These are phyloP conservation scores for Chrysoporthe austroafricana DNA, from an alignment of 2,329 filamentous ascomycete species.

Conservation along the genomic window DNA sequence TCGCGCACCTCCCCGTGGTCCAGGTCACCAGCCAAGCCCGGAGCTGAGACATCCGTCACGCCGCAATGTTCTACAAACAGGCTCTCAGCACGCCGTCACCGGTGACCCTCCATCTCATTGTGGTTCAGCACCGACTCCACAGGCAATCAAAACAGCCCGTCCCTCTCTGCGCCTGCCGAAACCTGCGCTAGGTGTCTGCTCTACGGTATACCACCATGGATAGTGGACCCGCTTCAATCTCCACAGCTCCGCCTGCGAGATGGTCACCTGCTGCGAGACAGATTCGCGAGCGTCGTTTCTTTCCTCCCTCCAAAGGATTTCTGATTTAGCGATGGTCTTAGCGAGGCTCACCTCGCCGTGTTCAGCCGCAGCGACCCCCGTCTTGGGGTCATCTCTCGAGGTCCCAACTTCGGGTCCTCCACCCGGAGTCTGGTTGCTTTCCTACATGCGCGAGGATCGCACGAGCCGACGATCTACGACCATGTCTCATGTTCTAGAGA, in stretches of 20 bases:
- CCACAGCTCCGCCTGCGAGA: conserved; percentile 9
- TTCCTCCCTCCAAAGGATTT: conserved; percentile 12
- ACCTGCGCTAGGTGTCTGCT: background rate
- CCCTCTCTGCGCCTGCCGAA: background rate
- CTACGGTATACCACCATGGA: background rate
- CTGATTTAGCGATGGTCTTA: conserved; percentile 12
- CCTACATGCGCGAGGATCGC: conserved; percentile 11
- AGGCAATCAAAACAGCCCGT: background rate
- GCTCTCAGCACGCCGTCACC: background rate
- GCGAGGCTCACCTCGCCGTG: background rate
- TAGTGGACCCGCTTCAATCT: conserved; percentile 8
- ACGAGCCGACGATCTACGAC: background rate
- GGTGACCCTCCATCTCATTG: background rate
- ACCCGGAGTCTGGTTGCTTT: background rate
- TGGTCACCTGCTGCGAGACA: conserved; percentile 18
- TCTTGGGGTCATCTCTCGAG: background rate
- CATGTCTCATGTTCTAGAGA: background rate
- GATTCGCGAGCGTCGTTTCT: conserved; percentile 24
- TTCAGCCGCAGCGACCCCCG: background rate
- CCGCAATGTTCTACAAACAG: background rate
- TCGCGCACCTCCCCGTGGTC: background rate
- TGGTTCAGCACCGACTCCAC: background rate
- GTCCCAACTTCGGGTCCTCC: background rate
- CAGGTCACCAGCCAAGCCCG: background rate
- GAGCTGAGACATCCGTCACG: conserved; percentile 15